Conservation (phyloP, 164 flowering plant species). For the Vitis vinifera region DNA sequence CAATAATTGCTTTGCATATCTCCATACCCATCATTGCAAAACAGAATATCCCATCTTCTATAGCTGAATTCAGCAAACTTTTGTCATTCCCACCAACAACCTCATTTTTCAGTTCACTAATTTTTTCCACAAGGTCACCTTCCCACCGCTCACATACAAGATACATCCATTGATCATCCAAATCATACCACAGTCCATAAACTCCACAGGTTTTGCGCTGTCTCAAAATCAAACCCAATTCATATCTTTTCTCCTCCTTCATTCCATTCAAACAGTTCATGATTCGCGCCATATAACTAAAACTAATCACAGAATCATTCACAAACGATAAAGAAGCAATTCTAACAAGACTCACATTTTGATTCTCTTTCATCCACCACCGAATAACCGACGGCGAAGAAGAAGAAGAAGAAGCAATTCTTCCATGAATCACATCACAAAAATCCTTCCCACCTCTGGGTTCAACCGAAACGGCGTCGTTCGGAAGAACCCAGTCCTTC, state of each 20-base stretch:
- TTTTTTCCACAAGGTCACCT: slow-evolving; percentile 19
- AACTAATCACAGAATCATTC: slow-evolving; percentile 32
- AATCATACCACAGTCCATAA: slow-evolving; percentile 77
- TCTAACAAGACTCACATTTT: slow-evolving; percentile 47
- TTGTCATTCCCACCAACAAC: slow-evolving; percentile 6
- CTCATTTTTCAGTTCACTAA: slow-evolving; percentile 16
- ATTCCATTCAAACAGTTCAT: slow-evolving; percentile 50
- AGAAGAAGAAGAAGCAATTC: slow-evolving; percentile 4
- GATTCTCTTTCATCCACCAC: slow-evolving; percentile 16
- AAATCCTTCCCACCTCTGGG: slow-evolving; percentile 1
- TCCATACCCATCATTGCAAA: slow-evolving; percentile 57
- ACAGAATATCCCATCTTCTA: slow-evolving; percentile 18
- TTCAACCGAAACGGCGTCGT: slow-evolving; percentile 37
- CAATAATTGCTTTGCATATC: slow-evolving; percentile 59
- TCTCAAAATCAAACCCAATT: slow-evolving; percentile 44
- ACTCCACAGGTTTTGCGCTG: slow-evolving; percentile 31
- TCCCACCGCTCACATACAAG: slow-evolving; percentile 51
- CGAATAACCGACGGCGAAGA: neutral
- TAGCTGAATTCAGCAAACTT: slow-evolving; percentile 4
- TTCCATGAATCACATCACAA: slow-evolving; percentile 11
- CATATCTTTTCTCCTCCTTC: slow-evolving; percentile 41
- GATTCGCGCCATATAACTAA: slow-evolving; percentile 41
- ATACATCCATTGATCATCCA: slow-evolving; percentile 44
- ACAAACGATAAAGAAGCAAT: slow-evolving; percentile 22
- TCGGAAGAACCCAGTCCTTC: slow-evolving; percentile 63